Evolutionary conservation across 805 yeast genomes (phyloP), one percentile per base, ranked within the genome.

Genomic region (Lipomyces japonicus): DNA sequence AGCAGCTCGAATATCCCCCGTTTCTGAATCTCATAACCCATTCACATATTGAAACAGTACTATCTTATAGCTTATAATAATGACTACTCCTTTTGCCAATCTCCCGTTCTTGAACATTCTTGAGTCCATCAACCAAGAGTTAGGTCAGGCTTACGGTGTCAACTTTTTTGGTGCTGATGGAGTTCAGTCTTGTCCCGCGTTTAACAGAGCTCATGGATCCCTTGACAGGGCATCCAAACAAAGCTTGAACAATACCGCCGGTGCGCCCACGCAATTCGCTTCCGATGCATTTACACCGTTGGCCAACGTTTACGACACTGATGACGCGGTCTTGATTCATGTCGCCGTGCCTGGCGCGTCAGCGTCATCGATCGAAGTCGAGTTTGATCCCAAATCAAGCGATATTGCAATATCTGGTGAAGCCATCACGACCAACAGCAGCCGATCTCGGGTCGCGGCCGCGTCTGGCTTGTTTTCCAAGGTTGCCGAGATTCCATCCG

Each of bases 341-440:
- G 67, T 75, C 3, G 70, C 78, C 0, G 64, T 76, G 45, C 78
- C 80, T 7, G 80, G 80, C 46, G 77, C 76, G 18, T 60, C 66
- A 39, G 39, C 53, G 16, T 24, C n/a, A 24, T 32, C 46, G 12
- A 75, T 19, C 67, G 65, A 70, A 12, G 61, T 76, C 46, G 79
- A 76, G 61, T 77, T 71, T 64, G 71, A 76, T 61, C 68, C 73
- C 51, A 73, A 73, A 36, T 64, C 68, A 19, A 72, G 74, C 46
- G 72, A 73, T 53, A 63, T 77, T 46, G 59, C 67, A 12, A 62
- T 77, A 30, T 65, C 71, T 42, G 81, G 81, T 48, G 75, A 70
- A 45, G 55, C 59, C 16, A 36, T 7, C 53, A 14, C 7, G 21
- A 18, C 6, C 37, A 14, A 14, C 37, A 34, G 21, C 37, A 34